Conservation (phyloP, 768 basidiomycete genomes). For the Lactarius sanguifluus region DNA sequence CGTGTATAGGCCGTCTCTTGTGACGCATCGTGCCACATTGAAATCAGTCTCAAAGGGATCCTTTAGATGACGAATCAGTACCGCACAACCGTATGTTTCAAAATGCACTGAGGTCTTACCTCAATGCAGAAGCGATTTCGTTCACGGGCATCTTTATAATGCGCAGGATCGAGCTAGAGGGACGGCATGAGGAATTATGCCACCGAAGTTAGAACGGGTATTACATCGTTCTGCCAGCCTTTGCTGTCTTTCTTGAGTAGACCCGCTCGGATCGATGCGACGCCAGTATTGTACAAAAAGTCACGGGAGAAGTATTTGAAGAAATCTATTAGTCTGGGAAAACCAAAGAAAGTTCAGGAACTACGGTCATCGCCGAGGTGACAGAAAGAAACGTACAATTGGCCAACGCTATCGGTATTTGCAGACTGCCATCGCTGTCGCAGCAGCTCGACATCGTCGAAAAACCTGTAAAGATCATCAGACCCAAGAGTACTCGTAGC, state of each 20-base stretch:
- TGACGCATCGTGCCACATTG: conserved; percentile 96
- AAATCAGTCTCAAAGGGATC: conserved; percentile 97
- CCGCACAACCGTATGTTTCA: background rate
- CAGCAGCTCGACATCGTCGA: conserved; percentile 93
- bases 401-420: conserved; percentile 89
- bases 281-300: conserved; percentile 88
- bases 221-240: conserved; percentile 85
- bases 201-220: background rate
- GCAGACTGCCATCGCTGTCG: conserved; percentile 92
- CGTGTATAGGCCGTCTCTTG: conserved; percentile 92
- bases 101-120: conserved; percentile 43
- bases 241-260: conserved; percentile 87
- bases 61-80: conserved; percentile 41
- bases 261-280: conserved; percentile 88
- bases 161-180: conserved; percentile 33
- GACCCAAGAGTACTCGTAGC: background rate
- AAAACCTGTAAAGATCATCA: conserved; percentile 61
- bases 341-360: conserved; percentile 21
- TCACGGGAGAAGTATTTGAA: conserved; percentile 96
- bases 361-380: conserved; percentile 6
- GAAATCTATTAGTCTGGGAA: conserved; percentile 88
- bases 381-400: conserved; percentile 60
- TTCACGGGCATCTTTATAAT: conserved; percentile 75
- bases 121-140: conserved; percentile 96
- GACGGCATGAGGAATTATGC: background rate